phyloP scores from a whole-genome alignment of 805 yeast species.

The Yarrowia sp. region DNA sequence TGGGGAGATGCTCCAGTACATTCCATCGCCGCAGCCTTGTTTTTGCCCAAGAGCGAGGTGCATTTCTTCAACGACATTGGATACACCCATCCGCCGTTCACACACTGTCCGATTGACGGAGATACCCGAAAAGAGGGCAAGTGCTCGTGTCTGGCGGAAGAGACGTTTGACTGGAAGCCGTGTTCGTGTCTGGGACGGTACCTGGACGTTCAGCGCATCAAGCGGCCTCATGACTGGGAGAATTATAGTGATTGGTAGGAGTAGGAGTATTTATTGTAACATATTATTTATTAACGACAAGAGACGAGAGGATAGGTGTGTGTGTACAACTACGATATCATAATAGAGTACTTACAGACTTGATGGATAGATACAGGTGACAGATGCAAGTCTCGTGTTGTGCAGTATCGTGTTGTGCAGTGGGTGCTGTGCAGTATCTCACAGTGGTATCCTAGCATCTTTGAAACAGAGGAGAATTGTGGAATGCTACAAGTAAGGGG shows the following conservation, averaged over 20 bases:
- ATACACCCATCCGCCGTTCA: constrained; percentile 59
- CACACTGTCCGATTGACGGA: constrained; percentile 64
- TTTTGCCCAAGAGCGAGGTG: constrained; percentile 53
- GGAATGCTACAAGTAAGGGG: too few relatives aligned
- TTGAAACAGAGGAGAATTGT: too few relatives aligned
- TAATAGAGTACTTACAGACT: too few relatives aligned
- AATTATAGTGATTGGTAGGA: constrained; percentile 21
- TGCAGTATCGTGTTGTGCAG: too few relatives aligned
- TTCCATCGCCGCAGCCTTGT: constrained; percentile 63
- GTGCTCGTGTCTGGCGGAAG: constrained; percentile 51
- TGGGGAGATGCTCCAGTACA: constrained; percentile 95
- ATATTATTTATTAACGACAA: constrained; percentile 15
- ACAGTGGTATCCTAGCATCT: too few relatives aligned
- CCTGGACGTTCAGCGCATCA: constrained; percentile 21
- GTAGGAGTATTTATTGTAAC: constrained; percentile 19
- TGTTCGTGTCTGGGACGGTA: constrained; percentile 35
- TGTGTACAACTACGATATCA: too few relatives aligned
- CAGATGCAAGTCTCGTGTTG: too few relatives aligned
- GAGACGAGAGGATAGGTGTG: too few relatives aligned
- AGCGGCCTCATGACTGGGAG: constrained; percentile 17
- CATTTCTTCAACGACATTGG: constrained; percentile 73
- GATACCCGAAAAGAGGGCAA: constrained; percentile 39
- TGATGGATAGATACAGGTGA: too few relatives aligned
- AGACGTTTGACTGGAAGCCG: constrained; percentile 38
- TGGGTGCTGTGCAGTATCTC: too few relatives aligned